Conservation (phyloP, 306 rosid genomes). For the Quercus ilex region DNA sequence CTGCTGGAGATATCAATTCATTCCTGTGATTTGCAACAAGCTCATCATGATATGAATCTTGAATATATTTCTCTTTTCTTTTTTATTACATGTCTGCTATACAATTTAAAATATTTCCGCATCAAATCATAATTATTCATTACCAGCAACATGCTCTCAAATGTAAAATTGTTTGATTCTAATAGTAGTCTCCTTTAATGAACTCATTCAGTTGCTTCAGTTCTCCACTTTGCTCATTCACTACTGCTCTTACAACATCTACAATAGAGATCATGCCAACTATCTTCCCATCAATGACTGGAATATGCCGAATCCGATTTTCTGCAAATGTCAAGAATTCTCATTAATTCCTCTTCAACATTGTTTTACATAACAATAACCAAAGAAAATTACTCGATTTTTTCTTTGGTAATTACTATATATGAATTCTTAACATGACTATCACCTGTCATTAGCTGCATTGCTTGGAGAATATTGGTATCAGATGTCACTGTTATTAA, state of each 20-base stretch:
- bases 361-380: neutral
- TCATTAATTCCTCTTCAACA: neutral
- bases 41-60: neutral
- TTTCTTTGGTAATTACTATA: neutral
- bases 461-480: conserved; percentile 82
- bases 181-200: conserved; percentile 70
- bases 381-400: neutral
- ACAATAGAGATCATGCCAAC: conserved; percentile 89
- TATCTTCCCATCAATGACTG: conserved; percentile 80
- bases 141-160: neutral
- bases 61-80: neutral
- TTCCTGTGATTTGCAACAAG: too few species aligned
- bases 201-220: conserved; percentile 60
- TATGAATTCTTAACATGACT: neutral
- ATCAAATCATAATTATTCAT: neutral
- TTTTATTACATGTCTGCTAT: neutral
- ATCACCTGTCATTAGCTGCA: conserved; percentile 86
- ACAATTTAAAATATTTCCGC: neutral
- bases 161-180: neutral
- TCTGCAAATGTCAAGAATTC: conserved; percentile 35
- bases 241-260: conserved; percentile 79
- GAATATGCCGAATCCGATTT: conserved; percentile 68
- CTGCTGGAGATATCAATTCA: neutral
- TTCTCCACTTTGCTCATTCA: conserved; percentile 82
- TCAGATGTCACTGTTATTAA: conserved; percentile 69